Conservation (phyloP, 2,329 filamentous ascomycete species). For the Diaporthe australafricana region DNA sequence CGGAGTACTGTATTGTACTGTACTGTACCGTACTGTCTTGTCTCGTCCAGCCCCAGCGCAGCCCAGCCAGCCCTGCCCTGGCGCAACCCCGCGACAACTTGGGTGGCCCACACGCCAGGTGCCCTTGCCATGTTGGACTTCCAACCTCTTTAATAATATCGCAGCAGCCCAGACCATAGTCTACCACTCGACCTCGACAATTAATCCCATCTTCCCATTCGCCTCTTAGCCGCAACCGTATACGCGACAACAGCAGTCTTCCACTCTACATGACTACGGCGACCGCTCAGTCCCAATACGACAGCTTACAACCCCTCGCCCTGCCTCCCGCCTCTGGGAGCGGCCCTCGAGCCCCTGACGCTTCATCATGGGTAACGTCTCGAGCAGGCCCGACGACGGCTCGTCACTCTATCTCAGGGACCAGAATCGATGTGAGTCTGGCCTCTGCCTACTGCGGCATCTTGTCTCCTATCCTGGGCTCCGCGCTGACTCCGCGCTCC, state of each 20-base stretch:
- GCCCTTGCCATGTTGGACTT: conserved; percentile 26
- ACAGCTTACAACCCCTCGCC: conserved; percentile 25
- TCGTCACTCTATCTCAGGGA: conserved; percentile 86
- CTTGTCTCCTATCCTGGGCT: background rate
- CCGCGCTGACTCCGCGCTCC: conserved; percentile 38
- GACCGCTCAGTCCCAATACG: conserved; percentile 38
- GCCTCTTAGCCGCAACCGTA: conserved; percentile 6
- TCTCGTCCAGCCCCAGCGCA: background rate
- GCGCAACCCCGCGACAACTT: conserved; percentile 10
- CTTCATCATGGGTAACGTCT: conserved; percentile 88
- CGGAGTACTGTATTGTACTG: conserved; percentile 2
- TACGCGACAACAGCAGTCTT: background rate
- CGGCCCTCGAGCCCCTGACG: conserved; percentile 42
- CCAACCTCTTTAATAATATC: conserved; percentile 31
- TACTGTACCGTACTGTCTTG: background rate
- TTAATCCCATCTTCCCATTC: background rate
- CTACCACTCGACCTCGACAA: conserved; percentile 10
- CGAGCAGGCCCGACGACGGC: conserved; percentile 88
- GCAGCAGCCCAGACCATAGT: background rate
- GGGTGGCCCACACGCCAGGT: conserved; percentile 16
- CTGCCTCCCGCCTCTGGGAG: conserved; percentile 41
- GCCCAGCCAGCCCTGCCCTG: conserved; percentile 8
- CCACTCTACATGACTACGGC: conserved; percentile 32
- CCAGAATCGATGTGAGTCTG: conserved; percentile 84
- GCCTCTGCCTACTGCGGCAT: conserved; percentile 18